Evolutionary conservation across 2,329 filamentous ascomycete genomes (phyloP).

Genomic region (Emericellopsis atlantica): DNA sequence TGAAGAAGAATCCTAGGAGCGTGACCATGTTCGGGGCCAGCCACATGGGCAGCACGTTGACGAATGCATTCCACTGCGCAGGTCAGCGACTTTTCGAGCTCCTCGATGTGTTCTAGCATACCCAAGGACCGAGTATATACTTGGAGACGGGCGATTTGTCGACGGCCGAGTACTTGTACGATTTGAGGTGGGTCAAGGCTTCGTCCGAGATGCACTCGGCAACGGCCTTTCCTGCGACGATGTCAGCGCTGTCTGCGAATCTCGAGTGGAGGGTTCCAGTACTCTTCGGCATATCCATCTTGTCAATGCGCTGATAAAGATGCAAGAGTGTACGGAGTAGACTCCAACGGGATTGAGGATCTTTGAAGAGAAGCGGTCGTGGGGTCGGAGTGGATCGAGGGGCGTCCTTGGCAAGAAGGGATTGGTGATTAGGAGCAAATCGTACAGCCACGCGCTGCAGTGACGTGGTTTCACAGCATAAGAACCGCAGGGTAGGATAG

Average conservation of each 20-base stretch:
- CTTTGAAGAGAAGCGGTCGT: no score
- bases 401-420: no score
- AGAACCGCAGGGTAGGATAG: no score
- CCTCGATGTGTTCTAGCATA: conserved; percentile 33
- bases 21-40: conserved; percentile 97
- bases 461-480: no score
- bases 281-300: no score
- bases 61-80: conserved; percentile 86
- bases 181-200: conserved; percentile 78
- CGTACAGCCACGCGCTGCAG: no score
- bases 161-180: conserved; percentile 95
- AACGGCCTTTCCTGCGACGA: conserved; percentile 30
- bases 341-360: no score
- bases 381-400: no score
- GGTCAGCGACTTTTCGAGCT: conserved; percentile 1
- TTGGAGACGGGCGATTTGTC: conserved; percentile 90
- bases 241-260: neutral
- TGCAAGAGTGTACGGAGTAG: no score
- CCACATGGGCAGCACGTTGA: conserved; percentile 87
- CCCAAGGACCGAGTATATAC: conserved; percentile 90
- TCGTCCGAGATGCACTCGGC: conserved; percentile 78
- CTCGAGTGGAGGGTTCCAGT: no score
- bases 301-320: no score
- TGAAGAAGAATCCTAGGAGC: conserved; percentile 86
- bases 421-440: no score